phyloP scores from a whole-genome alignment of 2,329 filamentous ascomycete genomes.

The Penicillium brevicompactum region DNA sequence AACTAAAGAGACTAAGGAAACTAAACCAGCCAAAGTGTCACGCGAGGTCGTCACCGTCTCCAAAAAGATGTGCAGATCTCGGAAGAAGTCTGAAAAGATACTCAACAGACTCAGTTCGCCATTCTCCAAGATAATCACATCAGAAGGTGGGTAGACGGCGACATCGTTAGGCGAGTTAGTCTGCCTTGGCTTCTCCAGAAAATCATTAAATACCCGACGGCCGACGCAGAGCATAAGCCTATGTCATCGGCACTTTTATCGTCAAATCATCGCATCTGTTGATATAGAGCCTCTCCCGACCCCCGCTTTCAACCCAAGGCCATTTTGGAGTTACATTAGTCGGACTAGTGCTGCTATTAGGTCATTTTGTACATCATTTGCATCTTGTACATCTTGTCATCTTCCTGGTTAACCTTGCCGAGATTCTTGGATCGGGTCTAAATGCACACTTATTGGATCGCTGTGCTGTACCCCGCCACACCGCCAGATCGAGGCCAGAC shows the following conservation, averaged over 20 bases:
- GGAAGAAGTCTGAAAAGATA: not conserved
- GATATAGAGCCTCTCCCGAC: slow-evolving; percentile 1
- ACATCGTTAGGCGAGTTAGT: not conserved
- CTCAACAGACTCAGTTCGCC: not conserved
- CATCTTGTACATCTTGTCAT: not conserved
- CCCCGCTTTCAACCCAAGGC: not conserved
- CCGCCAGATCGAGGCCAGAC: slow-evolving; percentile 2
- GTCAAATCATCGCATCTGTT: not conserved
- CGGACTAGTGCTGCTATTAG: not conserved
- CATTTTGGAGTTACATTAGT: not conserved
- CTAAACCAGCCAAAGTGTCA: not conserved
- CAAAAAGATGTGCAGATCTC: not conserved
- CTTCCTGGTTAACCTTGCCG: not conserved
- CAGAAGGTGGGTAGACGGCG: not conserved
- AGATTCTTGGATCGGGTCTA: not conserved
- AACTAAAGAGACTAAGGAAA: not conserved
- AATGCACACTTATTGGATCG: not conserved
- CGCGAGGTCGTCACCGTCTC: not conserved
- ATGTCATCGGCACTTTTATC: slow-evolving; percentile 1
- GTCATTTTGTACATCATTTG: not conserved
- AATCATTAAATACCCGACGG: not conserved
- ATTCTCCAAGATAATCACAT: not conserved
- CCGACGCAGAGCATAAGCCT: not conserved
- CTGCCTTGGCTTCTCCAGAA: not conserved
- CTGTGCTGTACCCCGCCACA: not conserved